These are phyloP conservation scores for Ceratocystis destructans DNA, from an alignment of 2,329 filamentous ascomycete species.

Conservation along the genomic window DNA sequence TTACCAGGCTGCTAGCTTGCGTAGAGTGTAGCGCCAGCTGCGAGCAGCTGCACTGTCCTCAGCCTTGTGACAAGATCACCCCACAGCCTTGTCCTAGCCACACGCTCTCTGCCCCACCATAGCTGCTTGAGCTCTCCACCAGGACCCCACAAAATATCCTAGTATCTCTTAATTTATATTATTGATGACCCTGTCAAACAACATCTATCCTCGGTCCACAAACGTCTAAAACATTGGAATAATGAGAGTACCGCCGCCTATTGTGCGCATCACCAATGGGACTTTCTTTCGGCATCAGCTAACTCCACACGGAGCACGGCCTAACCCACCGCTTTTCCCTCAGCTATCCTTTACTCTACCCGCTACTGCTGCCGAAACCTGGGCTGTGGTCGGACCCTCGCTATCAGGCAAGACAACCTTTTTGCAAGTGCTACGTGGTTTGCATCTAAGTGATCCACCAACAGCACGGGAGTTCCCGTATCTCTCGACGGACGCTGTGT, in stretches of 20 bases:
- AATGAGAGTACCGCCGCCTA: conserved; percentile 33
- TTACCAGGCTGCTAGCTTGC: neutral
- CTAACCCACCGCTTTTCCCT: conserved; percentile 61
- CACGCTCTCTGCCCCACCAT: neutral
- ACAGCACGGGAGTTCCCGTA: conserved; percentile 65
- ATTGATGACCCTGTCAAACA: too few species aligned
- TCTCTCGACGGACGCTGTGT: conserved; percentile 50
- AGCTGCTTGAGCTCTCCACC: neutral
- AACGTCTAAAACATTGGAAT: neutral
- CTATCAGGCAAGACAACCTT: conserved; percentile 70
- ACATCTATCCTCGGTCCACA: too few species aligned
- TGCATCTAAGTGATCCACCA: conserved; percentile 62
- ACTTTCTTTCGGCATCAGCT: conserved; percentile 75
- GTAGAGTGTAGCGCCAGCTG: neutral
- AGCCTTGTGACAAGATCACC: neutral
- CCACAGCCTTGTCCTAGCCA: conserved; percentile 2
- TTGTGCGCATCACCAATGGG: conserved; percentile 61
- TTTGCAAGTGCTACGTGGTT: conserved; percentile 62
- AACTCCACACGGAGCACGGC: conserved; percentile 32
- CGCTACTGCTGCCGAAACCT: conserved; percentile 47
- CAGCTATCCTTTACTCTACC: conserved; percentile 57
- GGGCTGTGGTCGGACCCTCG: conserved; percentile 73
- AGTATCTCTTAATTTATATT: neutral
- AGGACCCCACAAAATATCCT: neutral
- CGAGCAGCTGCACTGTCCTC: neutral